These are phyloP conservation scores for Leishmania mexicana DNA, from an alignment of 208 protist species.

Conservation along the genomic window DNA sequence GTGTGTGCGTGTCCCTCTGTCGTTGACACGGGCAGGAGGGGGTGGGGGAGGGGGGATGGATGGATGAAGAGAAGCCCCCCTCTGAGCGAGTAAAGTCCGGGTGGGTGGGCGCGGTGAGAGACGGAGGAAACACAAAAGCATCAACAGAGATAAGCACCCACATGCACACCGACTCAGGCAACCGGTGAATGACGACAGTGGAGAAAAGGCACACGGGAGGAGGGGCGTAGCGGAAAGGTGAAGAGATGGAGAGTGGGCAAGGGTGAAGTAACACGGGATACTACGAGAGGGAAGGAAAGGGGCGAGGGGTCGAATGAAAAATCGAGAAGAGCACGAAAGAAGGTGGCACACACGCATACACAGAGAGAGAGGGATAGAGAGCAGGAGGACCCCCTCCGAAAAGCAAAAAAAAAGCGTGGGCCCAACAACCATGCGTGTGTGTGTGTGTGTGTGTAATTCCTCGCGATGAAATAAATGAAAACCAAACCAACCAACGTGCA, in stretches of 20 bases:
- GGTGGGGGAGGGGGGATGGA: too few species aligned
- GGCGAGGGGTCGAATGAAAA: too few species aligned
- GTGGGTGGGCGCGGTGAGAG: background rate
- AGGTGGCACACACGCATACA: background rate
- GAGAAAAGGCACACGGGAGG: too few species aligned
- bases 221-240: too few species aligned
- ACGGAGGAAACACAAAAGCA: background rate
- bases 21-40: background rate
- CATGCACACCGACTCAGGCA: too few species aligned
- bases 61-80: background rate
- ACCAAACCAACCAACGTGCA: background rate
- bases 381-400: background rate
- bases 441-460: background rate
- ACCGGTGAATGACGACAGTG: too few species aligned
- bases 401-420: background rate
- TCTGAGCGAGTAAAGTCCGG: background rate
- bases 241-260: too few species aligned
- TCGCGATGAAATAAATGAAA: background rate
- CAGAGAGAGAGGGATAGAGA: background rate
- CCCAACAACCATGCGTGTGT: background rate
- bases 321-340: too few species aligned
- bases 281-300: too few species aligned
- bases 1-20: background rate
- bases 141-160: too few species aligned
- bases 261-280: too few species aligned